phyloP scores from a whole-genome alignment of 148 eudicot species.

The Limonium bicolor region DNA sequence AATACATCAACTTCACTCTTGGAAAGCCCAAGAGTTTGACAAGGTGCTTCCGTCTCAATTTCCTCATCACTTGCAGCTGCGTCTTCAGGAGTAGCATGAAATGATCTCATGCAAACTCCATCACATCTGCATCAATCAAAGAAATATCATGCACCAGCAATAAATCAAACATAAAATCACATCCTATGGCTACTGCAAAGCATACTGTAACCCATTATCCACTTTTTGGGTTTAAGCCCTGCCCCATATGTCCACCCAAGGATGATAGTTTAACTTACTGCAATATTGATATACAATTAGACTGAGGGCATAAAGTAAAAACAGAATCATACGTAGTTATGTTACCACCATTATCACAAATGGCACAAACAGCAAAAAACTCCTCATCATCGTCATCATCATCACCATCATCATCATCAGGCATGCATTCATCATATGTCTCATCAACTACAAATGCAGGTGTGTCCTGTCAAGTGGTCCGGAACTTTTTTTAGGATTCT shows the following conservation, averaged over 20 bases:
- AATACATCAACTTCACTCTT: slow-evolving; percentile 48
- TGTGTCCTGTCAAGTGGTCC: slow-evolving; percentile 5
- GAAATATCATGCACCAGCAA: no score
- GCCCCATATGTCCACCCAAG: background rate
- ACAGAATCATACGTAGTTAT: slow-evolving; percentile 36
- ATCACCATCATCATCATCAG: slow-evolving; percentile 17
- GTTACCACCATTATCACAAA: slow-evolving; percentile 85
- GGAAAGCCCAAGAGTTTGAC: slow-evolving; percentile 55
- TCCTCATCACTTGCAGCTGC: slow-evolving; percentile 24
- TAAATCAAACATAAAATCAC: no score
- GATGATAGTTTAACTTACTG: background rate
- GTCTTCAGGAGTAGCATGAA: slow-evolving; percentile 56
- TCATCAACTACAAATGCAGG: background rate
- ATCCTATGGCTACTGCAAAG: no score
- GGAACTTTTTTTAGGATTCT: background rate
- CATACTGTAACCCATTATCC: no score
- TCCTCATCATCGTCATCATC: slow-evolving; percentile 38
- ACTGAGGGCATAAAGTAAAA: background rate
- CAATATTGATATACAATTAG: background rate
- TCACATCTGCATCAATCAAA: slow-evolving; percentile 49
- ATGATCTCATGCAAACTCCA: slow-evolving; percentile 86
- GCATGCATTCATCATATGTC: slow-evolving; percentile 29
- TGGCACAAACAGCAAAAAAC: slow-evolving; percentile 63
- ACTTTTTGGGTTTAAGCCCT: background rate
- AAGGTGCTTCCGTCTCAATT: slow-evolving; percentile 14